Evolutionary conservation across 2,329 filamentous ascomycete genomes (phyloP).

Genomic region (Exophiala aquamarina): DNA sequence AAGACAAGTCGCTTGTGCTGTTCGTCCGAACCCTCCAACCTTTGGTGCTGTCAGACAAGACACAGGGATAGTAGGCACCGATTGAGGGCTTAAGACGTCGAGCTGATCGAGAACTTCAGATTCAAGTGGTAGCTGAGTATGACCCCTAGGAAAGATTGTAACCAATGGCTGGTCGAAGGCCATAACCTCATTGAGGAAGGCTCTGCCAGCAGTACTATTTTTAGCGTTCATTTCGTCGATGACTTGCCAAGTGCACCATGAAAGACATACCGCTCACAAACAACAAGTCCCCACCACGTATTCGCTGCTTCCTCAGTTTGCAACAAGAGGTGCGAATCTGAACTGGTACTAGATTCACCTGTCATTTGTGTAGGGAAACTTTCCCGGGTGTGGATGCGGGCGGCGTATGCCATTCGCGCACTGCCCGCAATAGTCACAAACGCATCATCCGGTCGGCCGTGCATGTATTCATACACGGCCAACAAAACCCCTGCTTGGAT

Average conservation of each 20-base stretch:
- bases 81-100: neutral
- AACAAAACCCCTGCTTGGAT: constrained; percentile 33
- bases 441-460: constrained; percentile 23
- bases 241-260: neutral
- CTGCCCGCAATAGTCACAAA: constrained; percentile 29
- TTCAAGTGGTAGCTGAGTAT: constrained; percentile 22
- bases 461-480: constrained; percentile 32
- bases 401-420: constrained; percentile 31
- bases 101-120: constrained; percentile 2
- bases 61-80: neutral
- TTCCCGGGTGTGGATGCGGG: constrained; percentile 20
- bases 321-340: constrained; percentile 1
- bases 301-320: constrained; percentile 29
- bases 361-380: neutral
- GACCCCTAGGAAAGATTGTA: constrained; percentile 12
- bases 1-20: constrained; percentile 29
- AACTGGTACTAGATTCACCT: neutral
- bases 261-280: constrained; percentile 31
- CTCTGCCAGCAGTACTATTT: constrained; percentile 8
- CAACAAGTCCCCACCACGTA: constrained; percentile 34
- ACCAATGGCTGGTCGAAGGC: constrained; percentile 22
- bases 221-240: neutral
- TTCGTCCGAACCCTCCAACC: constrained; percentile 24
- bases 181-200: constrained; percentile 20
- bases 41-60: constrained; percentile 6